Conservation (phyloP, 2,329 filamentous ascomycete species). For the Chlorencoelia australis region DNA sequence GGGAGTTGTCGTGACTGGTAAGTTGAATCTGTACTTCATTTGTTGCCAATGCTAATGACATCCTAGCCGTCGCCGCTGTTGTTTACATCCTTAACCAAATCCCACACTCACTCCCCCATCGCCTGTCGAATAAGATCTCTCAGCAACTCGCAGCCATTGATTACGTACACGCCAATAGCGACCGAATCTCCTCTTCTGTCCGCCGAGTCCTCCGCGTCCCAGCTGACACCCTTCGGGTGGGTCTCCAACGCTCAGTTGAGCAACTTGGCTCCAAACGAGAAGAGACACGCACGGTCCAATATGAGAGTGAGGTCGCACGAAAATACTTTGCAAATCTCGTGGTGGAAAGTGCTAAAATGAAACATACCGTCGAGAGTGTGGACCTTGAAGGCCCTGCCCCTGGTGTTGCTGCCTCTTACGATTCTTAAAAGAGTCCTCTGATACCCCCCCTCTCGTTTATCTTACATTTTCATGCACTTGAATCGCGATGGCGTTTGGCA, state of each 20-base stretch:
- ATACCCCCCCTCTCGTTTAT: too few relatives aligned
- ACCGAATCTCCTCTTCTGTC: slow-evolving; percentile 74
- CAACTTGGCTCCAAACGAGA: slow-evolving; percentile 69
- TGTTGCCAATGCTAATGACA: slow-evolving; percentile 26
- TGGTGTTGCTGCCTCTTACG: slow-evolving; percentile 25
- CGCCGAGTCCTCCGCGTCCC: slow-evolving; percentile 83
- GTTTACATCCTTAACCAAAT: slow-evolving; percentile 81
- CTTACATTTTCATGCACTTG: too few relatives aligned
- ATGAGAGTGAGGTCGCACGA: slow-evolving; percentile 74
- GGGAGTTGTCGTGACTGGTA: slow-evolving; percentile 68
- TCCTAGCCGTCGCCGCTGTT: slow-evolving; percentile 58
- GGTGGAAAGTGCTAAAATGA: slow-evolving; percentile 47
- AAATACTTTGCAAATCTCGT: slow-evolving; percentile 89
- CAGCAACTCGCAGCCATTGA: slow-evolving; percentile 72
- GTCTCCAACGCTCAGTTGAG: slow-evolving; percentile 76
- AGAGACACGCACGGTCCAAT: slow-evolving; percentile 70
- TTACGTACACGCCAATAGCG: slow-evolving; percentile 83
- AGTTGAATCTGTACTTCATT: slow-evolving; percentile 30
- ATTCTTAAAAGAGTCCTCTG: slow-evolving; percentile 16
- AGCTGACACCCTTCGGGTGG: slow-evolving; percentile 74
- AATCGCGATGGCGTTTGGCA: too few relatives aligned
- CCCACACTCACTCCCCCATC: slow-evolving; percentile 76
- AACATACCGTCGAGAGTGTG: slow-evolving; percentile 27
- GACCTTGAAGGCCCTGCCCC: slow-evolving; percentile 28
- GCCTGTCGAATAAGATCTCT: slow-evolving; percentile 76